These are phyloP conservation scores for Pachysolen tannophilus DNA, from an alignment of 805 yeast genomes.

Conservation along the genomic window DNA sequence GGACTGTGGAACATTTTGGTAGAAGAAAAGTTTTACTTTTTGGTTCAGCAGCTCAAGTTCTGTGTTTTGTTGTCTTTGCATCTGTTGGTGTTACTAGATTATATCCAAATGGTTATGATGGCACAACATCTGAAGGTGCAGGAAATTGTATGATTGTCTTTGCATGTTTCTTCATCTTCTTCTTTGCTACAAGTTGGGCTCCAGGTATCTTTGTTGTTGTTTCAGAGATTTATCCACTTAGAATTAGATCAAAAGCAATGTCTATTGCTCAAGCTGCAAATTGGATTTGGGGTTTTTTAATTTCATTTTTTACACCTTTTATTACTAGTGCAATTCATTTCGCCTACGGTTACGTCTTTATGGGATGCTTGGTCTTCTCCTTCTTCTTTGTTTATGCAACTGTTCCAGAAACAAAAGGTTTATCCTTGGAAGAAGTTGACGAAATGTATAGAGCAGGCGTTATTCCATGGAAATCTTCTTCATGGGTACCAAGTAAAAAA, in stretches of 20 bases:
- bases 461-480: slow-evolving; percentile 8
- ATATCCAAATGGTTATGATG: slow-evolving; percentile 23
- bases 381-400: slow-evolving; percentile 45
- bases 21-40: slow-evolving; percentile 52
- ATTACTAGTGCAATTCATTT: slow-evolving; percentile 46
- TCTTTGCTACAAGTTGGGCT: slow-evolving; percentile 73
- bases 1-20: slow-evolving; percentile 49
- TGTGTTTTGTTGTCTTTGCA: slow-evolving; percentile 52
- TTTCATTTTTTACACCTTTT: slow-evolving; percentile 52
- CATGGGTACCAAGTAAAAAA: slow-evolving; percentile 9
- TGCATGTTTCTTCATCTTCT: slow-evolving; percentile 56
- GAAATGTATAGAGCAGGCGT: slow-evolving; percentile 31
- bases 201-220: slow-evolving; percentile 61
- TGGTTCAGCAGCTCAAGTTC: slow-evolving; percentile 59
- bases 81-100: slow-evolving; percentile 33
- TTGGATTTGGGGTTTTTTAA: slow-evolving; percentile 55
- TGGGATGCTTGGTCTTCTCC: slow-evolving; percentile 46
- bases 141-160: slow-evolving; percentile 52
- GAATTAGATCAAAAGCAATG: slow-evolving; percentile 57
- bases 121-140: slow-evolving; percentile 22
- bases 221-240: slow-evolving; percentile 61
- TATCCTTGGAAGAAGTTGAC: slow-evolving; percentile 49
- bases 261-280: slow-evolving; percentile 57
- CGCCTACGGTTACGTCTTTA: slow-evolving; percentile 49
- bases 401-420: slow-evolving; percentile 49